Conservation (phyloP, 2,329 filamentous ascomycete species). For the Fusarium virguliforme region DNA sequence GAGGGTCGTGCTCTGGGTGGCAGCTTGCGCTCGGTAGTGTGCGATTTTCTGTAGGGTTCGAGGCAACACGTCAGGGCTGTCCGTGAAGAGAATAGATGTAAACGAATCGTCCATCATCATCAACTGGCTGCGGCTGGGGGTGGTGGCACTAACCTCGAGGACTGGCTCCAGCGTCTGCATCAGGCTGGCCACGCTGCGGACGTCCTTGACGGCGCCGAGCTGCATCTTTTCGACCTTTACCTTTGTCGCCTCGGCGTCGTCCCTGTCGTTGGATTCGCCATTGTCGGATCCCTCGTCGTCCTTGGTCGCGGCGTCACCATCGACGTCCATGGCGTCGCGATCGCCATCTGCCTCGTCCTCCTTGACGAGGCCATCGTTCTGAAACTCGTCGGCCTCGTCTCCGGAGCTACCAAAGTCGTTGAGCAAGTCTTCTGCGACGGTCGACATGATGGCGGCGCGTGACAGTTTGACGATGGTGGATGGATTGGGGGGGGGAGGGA, state of each 20-base stretch:
- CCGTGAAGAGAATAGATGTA: constrained; percentile 72
- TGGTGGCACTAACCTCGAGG: constrained; percentile 78
- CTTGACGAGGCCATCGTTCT: constrained; percentile 65
- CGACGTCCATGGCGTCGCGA: constrained; percentile 68
- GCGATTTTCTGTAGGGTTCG: constrained; percentile 80
- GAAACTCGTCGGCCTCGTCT: constrained; percentile 79
- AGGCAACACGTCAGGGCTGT: constrained; percentile 78
- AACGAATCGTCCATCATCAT: constrained; percentile 63
- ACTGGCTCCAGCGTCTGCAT: constrained; percentile 88
- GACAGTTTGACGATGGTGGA: constrained; percentile 20
- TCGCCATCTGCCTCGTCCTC: constrained; percentile 62
- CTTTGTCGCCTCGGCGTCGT: constrained; percentile 80
- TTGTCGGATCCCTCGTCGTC: constrained; percentile 67
- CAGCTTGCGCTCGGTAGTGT: constrained; percentile 79
- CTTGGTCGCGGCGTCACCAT: constrained; percentile 58
- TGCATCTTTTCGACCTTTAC: constrained; percentile 88
- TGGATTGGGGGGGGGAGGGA: neutral
- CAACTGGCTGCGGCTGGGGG: constrained; percentile 44
- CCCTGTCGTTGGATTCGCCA: constrained; percentile 64
- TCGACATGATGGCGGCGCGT: constrained; percentile 77
- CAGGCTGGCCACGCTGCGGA: constrained; percentile 83
- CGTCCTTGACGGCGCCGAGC: constrained; percentile 80
- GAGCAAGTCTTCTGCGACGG: constrained; percentile 91
- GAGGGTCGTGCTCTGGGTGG: constrained; percentile 75
- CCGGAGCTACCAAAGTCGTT: constrained; percentile 79